These are phyloP conservation scores for Tardiomyces depauwii DNA, from an alignment of 1,139 yeast genomes.

Conservation along the genomic window DNA sequence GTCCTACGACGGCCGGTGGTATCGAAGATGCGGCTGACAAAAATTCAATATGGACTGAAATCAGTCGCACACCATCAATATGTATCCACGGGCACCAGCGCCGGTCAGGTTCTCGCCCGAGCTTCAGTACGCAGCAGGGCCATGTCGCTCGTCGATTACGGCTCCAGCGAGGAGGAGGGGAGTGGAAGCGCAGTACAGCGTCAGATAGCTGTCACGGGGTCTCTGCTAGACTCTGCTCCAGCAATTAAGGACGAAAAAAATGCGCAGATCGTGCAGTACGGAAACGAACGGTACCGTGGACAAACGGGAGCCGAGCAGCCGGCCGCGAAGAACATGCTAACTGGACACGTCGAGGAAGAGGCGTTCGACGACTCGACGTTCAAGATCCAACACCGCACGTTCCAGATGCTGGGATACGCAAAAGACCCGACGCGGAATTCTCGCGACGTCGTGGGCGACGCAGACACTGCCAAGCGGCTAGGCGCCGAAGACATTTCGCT, in stretches of 20 bases:
- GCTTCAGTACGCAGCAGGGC: neutral
- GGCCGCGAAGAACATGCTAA: conserved; percentile 18
- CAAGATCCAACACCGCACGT: conserved; percentile 29
- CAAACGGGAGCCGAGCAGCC: conserved; percentile 5
- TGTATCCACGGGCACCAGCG: neutral
- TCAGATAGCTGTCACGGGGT: neutral
- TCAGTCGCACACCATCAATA: neutral
- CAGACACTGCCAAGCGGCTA: conserved; percentile 10
- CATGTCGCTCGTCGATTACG: conserved; percentile 8
- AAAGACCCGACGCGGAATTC: conserved; percentile 15
- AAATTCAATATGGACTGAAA: neutral
- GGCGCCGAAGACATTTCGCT: conserved; percentile 12
- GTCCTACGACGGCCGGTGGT: neutral
- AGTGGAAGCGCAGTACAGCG: neutral
- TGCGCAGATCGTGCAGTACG: conserved; percentile 4
- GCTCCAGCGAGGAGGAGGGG: conserved; percentile 4
- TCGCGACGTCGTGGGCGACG: conserved; percentile 14
- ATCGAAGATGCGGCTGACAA: neutral
- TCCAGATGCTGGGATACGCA: conserved; percentile 23
- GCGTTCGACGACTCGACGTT: conserved; percentile 33
- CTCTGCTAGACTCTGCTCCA: neutral
- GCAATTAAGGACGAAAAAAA: neutral
- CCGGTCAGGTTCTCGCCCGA: too few relatives aligned
- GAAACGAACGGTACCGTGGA: conserved; percentile 5
- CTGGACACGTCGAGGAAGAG: conserved; percentile 31